A percentile compares a stretch with the other conserved stretches of the same genome.
Evolutionary conservation across 2,329 filamentous ascomycete genomes (phyloP).

Genomic region (Scedosporium apiospermum): DNA sequence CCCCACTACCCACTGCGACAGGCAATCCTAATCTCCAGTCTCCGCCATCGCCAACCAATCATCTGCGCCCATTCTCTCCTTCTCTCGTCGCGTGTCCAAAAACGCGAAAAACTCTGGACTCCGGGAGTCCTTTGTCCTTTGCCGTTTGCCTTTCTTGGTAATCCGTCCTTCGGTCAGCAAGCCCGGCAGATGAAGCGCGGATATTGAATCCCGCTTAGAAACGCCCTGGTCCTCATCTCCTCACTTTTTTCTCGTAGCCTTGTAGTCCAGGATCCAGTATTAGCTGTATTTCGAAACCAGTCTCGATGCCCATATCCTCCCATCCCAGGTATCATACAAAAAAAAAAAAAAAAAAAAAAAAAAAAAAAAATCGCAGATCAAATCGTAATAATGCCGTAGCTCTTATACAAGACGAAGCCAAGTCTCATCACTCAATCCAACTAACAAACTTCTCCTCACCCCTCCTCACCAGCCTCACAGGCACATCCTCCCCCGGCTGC

Average conservation of each 20-base stretch:
- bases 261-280: too few relatives aligned
- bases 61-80: not conserved
- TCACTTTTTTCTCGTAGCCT: too few relatives aligned
- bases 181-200: too few relatives aligned
- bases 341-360: not conserved
- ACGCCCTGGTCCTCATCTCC: too few relatives aligned
- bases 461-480: conserved; percentile 58
- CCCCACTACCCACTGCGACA: not conserved
- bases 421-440: not conserved
- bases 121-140: not conserved
- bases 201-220: too few relatives aligned
- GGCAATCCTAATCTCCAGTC: not conserved
- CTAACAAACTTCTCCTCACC: conserved; percentile 56
- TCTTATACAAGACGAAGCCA: not conserved
- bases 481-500: conserved; percentile 47
- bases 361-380: too few relatives aligned
- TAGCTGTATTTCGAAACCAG: too few relatives aligned
- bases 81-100: not conserved
- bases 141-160: not conserved
- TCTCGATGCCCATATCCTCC: too few relatives aligned
- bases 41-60: not conserved
- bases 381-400: not conserved
- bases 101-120: too few relatives aligned
- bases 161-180: not conserved
- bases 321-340: not conserved